Conservation (phyloP, 352 stramenopile genomes). For the Globisporangium okanoganense region DNA sequence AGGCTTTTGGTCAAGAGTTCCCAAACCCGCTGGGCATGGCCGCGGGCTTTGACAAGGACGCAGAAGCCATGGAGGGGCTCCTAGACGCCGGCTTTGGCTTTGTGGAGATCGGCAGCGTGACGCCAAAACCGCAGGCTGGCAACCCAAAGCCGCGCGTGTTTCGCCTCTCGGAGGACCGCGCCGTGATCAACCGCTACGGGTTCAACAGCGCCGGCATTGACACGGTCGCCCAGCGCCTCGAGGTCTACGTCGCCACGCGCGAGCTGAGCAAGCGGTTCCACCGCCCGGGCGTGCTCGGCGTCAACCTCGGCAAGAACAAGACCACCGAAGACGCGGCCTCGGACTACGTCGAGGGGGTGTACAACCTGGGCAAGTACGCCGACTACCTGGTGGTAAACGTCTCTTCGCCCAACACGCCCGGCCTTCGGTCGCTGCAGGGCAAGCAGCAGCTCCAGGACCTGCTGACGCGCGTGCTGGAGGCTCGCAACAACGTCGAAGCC, state of each 20-base stretch:
- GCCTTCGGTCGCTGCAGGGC: constrained; percentile 73
- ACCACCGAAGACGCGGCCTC: constrained; percentile 66
- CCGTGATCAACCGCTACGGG: constrained; percentile 98
- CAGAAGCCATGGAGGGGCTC: constrained; percentile 90
- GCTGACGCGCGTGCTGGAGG: constrained; percentile 62
- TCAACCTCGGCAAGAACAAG: constrained; percentile 99
- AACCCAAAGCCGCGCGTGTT: constrained; percentile 97
- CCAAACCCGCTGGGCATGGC: constrained; percentile 93
- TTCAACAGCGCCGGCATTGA: constrained; percentile 96
- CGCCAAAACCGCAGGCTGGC: constrained; percentile 89
- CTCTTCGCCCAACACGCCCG: constrained; percentile 95
- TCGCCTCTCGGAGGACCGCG: constrained; percentile 91
- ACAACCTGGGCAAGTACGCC: constrained; percentile 88
- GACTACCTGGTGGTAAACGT: constrained; percentile 99
- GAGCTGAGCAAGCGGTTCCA: constrained; percentile 31
- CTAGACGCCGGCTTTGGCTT: constrained; percentile 94
- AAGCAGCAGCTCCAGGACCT: constrained; percentile 81
- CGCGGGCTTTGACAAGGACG: constrained; percentile 98
- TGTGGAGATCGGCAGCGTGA: constrained; percentile 95
- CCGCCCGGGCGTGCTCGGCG: constrained; percentile 85
- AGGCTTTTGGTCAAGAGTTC: constrained; percentile 74
- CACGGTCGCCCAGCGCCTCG: constrained; percentile 64
- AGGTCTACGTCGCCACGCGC: constrained; percentile 47
- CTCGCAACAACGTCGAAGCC: constrained; percentile 56
- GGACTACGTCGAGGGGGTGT: constrained; percentile 92